Evolutionary conservation across 805 yeast genomes (phyloP).

Genomic region (Candida saitoana): DNA sequence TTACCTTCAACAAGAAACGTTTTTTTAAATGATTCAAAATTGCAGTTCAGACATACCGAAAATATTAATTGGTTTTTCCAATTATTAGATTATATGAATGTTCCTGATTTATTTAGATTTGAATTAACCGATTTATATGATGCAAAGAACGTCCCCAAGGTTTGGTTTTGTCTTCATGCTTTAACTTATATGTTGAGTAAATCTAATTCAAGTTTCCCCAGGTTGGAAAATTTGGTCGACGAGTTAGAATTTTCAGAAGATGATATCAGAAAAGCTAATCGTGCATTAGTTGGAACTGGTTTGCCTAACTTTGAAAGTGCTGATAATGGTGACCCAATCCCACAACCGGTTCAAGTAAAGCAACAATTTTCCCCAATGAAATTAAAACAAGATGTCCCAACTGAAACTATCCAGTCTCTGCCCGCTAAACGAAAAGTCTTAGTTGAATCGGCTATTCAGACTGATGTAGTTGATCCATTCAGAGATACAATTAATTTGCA

Average conservation of each 20-base stretch:
- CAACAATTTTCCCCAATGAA: neutral
- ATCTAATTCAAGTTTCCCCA: constrained; percentile 51
- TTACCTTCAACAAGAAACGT: constrained; percentile 58
- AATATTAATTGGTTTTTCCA: constrained; percentile 81
- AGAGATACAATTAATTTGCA: neutral
- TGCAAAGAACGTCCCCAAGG: constrained; percentile 87
- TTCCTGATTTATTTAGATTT: constrained; percentile 85
- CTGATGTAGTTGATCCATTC: neutral
- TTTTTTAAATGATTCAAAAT: constrained; percentile 50
- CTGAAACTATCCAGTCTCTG: neutral
- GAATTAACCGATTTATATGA: constrained; percentile 93
- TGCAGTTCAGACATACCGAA: constrained; percentile 88
- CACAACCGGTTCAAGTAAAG: neutral
- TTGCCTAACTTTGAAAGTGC: constrained; percentile 69
- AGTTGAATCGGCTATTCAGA: neutral
- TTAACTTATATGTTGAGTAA: constrained; percentile 67
- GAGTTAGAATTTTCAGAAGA: constrained; percentile 58
- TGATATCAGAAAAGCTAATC: constrained; percentile 66
- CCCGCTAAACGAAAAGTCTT: neutral
- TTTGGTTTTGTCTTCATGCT: constrained; percentile 89
- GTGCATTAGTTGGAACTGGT: constrained; percentile 61
- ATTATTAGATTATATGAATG: constrained; percentile 61
- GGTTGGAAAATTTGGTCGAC: constrained; percentile 60
- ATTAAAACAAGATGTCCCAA: neutral
- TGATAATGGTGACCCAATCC: constrained; percentile 21